Evolutionary conservation across 2,329 filamentous ascomycete genomes (phyloP).

Genomic region (Fusarium decemcellulare): DNA sequence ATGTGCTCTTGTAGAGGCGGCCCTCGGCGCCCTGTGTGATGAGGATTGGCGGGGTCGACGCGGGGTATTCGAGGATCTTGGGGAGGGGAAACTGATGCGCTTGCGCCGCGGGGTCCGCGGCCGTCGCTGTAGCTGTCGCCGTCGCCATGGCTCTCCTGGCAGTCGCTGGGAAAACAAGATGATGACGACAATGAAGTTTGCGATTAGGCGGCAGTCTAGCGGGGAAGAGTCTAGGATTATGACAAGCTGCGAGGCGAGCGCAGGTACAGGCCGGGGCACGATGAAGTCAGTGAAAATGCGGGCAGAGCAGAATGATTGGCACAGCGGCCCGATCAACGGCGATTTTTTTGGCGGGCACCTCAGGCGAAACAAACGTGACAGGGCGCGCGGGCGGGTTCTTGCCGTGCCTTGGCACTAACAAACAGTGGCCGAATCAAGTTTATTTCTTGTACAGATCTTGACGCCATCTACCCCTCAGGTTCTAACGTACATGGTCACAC

Average conservation of each 20-base stretch:
- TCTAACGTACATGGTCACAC: neutral
- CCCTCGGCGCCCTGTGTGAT: slow-evolving; percentile 97
- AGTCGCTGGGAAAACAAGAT: slow-evolving; percentile 2
- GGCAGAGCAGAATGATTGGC: slow-evolving; percentile 32
- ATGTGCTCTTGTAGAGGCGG: slow-evolving; percentile 89
- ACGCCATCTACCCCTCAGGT: slow-evolving; percentile 19
- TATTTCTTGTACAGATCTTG: slow-evolving; percentile 23
- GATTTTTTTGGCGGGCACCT: slow-evolving; percentile 33
- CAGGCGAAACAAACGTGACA: slow-evolving; percentile 19
- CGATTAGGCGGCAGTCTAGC: slow-evolving; percentile 11
- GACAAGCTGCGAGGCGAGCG: slow-evolving; percentile 42
- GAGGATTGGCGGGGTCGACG: slow-evolving; percentile 73
- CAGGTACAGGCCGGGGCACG: slow-evolving; percentile 35
- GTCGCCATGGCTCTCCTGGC: slow-evolving; percentile 18
- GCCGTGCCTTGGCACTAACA: slow-evolving; percentile 27
- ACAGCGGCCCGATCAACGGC: slow-evolving; percentile 37
- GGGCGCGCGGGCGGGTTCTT: slow-evolving; percentile 14
- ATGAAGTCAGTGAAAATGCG: slow-evolving; percentile 37
- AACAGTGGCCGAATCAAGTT: slow-evolving; percentile 28
- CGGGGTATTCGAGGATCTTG: slow-evolving; percentile 73
- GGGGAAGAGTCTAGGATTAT: slow-evolving; percentile 29
- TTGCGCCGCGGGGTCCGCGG: slow-evolving; percentile 38
- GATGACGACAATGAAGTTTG: slow-evolving; percentile 7
- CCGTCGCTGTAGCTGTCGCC: slow-evolving; percentile 25
- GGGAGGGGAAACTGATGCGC: slow-evolving; percentile 68